A percentile compares a stretch with the other conserved stretches of the same genome.
These are phyloP conservation scores for Trichoderma reesei DNA, from an alignment of 495 filamentous ascomycete species.

Conservation along the genomic window DNA sequence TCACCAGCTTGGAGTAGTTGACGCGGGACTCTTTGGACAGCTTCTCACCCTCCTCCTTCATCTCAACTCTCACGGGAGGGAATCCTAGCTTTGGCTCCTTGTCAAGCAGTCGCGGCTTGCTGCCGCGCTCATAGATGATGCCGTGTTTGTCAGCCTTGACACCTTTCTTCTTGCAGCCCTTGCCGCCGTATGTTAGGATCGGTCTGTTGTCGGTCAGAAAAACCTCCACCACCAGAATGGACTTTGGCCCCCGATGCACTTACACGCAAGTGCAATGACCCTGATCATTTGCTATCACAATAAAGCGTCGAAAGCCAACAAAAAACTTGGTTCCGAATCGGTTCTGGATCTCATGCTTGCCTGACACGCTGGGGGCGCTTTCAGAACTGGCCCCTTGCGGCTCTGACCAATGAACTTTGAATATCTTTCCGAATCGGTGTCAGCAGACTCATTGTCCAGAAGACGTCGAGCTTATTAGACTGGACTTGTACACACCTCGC, in stretches of 20 bases:
- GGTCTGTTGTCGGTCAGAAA: slow-evolving; percentile 24
- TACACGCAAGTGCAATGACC: slow-evolving; percentile 43
- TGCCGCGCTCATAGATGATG: slow-evolving; percentile 27
- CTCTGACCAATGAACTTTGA: slow-evolving; percentile 40
- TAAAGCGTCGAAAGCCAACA: slow-evolving; percentile 34
- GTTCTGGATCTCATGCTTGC: slow-evolving; percentile 19
- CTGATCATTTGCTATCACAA: slow-evolving; percentile 37
- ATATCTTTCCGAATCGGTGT: slow-evolving; percentile 23
- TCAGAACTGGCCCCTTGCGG: slow-evolving; percentile 26
- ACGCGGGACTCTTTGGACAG: slow-evolving; percentile 36
- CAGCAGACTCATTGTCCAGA: slow-evolving; percentile 7
- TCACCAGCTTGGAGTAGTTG: slow-evolving; percentile 35
- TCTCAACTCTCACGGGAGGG: slow-evolving; percentile 24
- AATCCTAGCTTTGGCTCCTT: slow-evolving; percentile 35
- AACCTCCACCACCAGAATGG: not conserved
- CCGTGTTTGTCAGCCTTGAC: slow-evolving; percentile 38
- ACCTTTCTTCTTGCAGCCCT: slow-evolving; percentile 35
- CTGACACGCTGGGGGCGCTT: slow-evolving; percentile 23
- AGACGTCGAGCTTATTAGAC: not conserved
- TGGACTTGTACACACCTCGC: slow-evolving; percentile 21
- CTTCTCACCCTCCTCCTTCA: slow-evolving; percentile 29
- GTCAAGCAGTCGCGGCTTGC: slow-evolving; percentile 21
- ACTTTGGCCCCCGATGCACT: slow-evolving; percentile 12
- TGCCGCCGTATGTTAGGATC: slow-evolving; percentile 36
- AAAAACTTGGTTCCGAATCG: slow-evolving; percentile 28